A percentile compares a stretch with the other conserved stretches of the same genome.
Conservation (phyloP, 768 basidiomycete species). For the Suillus ampliporus region DNA sequence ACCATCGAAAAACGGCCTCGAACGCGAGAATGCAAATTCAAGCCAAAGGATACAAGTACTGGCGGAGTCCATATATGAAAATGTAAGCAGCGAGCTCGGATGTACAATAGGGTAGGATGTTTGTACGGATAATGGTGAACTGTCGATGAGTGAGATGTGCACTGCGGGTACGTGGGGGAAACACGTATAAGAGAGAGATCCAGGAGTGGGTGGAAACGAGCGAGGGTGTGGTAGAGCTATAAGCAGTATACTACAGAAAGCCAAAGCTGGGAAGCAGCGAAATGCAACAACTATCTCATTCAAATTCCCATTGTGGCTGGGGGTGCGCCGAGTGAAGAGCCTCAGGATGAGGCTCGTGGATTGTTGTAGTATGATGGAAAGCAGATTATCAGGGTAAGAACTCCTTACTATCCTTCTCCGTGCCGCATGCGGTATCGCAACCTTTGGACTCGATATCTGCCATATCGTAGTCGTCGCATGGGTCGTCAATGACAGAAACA, state of each 20-base stretch:
- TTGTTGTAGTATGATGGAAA: neutral
- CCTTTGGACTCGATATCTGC: slow-evolving; percentile 28
- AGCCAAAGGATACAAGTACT: slow-evolving; percentile 5
- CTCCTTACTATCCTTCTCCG: slow-evolving; percentile 16
- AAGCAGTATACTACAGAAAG: slow-evolving; percentile 8
- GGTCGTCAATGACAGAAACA: slow-evolving; percentile 36
- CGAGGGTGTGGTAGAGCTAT: neutral
- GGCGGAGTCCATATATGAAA: neutral
- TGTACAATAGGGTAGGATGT: slow-evolving; percentile 7
- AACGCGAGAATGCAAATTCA: slow-evolving; percentile 3
- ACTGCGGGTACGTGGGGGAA: neutral
- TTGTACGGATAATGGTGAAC: neutral
- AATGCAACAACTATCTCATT: neutral
- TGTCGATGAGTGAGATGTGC: neutral
- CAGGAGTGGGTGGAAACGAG: neutral
- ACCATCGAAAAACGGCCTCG: neutral
- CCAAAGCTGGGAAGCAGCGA: neutral
- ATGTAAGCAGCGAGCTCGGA: slow-evolving; percentile 1
- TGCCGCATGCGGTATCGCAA: slow-evolving; percentile 18
- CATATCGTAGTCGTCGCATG: slow-evolving; percentile 20
- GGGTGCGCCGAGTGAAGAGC: slow-evolving; percentile 3
- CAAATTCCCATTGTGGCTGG: slow-evolving; percentile 11
- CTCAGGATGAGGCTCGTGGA: neutral
- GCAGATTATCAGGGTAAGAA: neutral
- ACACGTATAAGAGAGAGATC: neutral